Evolutionary conservation across 75 land plant genomes (phyloP), one percentile per base, ranked within the genome.

Genomic region (Ceratopteris richardii): DNA sequence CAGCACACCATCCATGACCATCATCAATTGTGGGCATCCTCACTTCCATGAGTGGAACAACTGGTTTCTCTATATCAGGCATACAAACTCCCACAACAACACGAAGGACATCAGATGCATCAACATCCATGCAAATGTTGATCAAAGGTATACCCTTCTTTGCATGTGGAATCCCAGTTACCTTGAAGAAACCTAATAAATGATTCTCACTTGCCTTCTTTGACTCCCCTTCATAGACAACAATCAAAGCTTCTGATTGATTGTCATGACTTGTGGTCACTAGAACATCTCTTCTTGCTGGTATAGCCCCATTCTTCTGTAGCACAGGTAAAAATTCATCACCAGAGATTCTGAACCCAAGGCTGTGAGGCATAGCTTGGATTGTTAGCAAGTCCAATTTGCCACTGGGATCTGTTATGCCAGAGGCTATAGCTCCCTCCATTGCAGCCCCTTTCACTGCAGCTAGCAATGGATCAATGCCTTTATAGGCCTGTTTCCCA

Each of bases 21-120:
- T 87, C 87, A 58, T 87, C 90, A n/a, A 87, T 67, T 1, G 74
- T 80, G 9, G 90, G 90, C 87, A 83, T 80, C 64, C 81, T 68
- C 0, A 83, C 87, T 55, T 87, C 90, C 29, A 73, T 68, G 0
- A 67, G 46, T 17, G 75, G 85, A 12, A 54, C 19, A 0, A 55
- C 70, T 1, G 75, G 67, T 16, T 27, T 33, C 22, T 46, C 50
- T n/a, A 21, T 14, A 0, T 53, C 75, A 6, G 76, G 74, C 56
- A 64, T 1, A 0, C 59, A 24, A 2, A 67, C 90, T 11, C 90
- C 87, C 11, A 68, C 83, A 30, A 77, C 23, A 21, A 77, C 83
- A 46, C 86, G 57, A 48, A 85, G 62, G 23, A 73, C 75, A 59
- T 73, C 79, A 18, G 82, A 67, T 9, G 89, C 80, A 59, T 82